Evolutionary conservation across 345 rosid species (phyloP), one percentile per base, ranked within the genome.

Genomic region (Sonneratia alba): DNA sequence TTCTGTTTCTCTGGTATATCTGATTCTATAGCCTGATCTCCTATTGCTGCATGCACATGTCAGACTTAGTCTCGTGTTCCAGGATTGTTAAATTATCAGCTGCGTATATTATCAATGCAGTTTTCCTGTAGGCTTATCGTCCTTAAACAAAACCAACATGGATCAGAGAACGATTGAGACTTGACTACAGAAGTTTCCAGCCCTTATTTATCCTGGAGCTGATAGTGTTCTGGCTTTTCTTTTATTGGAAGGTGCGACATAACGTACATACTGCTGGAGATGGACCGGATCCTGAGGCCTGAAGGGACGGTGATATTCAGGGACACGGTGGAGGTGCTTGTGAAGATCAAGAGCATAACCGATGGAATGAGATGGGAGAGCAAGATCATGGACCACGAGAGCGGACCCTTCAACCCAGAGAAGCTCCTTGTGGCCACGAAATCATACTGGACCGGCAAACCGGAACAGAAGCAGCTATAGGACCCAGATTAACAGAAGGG

Each of bases 331-430:
- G 99, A 95, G 77, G 75, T 78, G 13, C 85, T 95, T 27, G 89
- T 84, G 67, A 95, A 92, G 83, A 77, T 95, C n/a, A 82, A 87
- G 84, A 81, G 78, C 53, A 82, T 89, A 80, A 89, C 80, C 9
- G 88, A 88, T 43, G 89, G 97, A 72, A 95, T 95, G 96, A 90
- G 86, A 78, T 92, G 97, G 97, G 82, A 81, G 71, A 89, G 84
- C 81, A 89, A 80, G 74, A 83, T 92, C 42, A 75, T 87, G 76
- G 99, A 95, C 75, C 96, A 90, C 72, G 99, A 95, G 83, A 92
- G 89, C 68, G 99, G 99, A 81, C 93, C 97, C 0, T 89, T 83
- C 80, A 92, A 90, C 79, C 91, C 93, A 0, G 99, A 95, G 92
- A 95, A 95, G 80, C 83, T 95, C 69, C 90, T 92, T 70, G 81